A percentile compares a stretch with the other conserved stretches of the same genome.
These are phyloP conservation scores for Cercophora newfieldiana DNA, from an alignment of 495 filamentous ascomycete genomes.

Conservation along the genomic window DNA sequence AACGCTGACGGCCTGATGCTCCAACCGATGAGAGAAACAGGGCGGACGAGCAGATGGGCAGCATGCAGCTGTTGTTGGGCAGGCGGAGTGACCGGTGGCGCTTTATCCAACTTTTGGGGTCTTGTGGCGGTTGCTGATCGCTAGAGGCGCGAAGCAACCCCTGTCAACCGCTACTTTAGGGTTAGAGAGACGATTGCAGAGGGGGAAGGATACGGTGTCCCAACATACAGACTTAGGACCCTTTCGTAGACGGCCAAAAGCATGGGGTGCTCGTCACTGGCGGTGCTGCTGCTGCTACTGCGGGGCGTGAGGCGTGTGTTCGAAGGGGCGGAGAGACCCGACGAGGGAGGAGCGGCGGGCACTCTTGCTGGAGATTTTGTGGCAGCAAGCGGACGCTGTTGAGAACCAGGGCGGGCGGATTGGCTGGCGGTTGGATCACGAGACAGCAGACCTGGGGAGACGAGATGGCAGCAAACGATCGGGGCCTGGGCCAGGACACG, in stretches of 20 bases:
- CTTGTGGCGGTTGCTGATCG: background rate
- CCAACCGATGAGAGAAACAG: background rate
- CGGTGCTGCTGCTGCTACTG: no score
- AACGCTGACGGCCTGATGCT: background rate
- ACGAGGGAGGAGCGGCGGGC: background rate
- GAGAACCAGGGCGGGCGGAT: slow-evolving; percentile 4
- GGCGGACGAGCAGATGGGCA: background rate
- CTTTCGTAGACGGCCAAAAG: background rate
- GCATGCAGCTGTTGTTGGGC: background rate
- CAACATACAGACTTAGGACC: background rate
- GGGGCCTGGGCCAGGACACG: no score
- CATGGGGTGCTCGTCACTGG: background rate
- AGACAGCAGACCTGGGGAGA: background rate
- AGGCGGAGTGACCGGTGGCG: background rate
- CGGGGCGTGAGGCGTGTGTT: background rate
- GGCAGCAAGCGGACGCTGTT: slow-evolving; percentile 8
- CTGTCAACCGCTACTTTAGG: background rate
- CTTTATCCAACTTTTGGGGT: background rate
- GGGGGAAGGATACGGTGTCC: background rate
- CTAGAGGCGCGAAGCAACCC: background rate
- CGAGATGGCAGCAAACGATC: background rate
- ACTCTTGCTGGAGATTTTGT: background rate
- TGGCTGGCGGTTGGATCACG: slow-evolving; percentile 3
- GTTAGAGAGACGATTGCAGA: background rate
- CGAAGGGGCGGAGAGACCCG: background rate